Base-by-base conservation (phyloP, 2,329 filamentous ascomycete species). In the Colletotrichum noveboracense region DNA sequence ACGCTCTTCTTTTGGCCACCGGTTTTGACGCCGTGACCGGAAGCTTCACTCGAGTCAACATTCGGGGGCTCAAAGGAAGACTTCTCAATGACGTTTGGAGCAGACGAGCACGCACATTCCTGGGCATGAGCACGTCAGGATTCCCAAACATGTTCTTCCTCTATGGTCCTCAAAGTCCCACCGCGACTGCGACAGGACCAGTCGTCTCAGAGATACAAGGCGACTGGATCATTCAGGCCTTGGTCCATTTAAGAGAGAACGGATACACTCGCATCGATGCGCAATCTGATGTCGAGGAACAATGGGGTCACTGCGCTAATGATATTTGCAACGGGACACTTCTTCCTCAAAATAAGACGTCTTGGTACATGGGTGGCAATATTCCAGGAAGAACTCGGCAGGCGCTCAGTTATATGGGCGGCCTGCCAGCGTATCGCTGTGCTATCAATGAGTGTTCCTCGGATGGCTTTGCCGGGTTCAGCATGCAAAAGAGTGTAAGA, bases 61-160 rank as follows among this genome's bases (percentile, higher is more conserved):
- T 88, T 38, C 79, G 80, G 21, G 84, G 83, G 43, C 80, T 80
- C 28, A 70, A 83, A 8, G 83, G 81, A 18, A 72, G 77, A 9
- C 58, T 28, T 28, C 48, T 69, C 21, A 61, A 69, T 7, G 36
- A 66, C 10, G 16, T n/a, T n/a, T 32, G 38, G 64, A 66, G 38
- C 26, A 69, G 10, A n/a, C 21, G 66, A 66, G 16, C 62, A 28
- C 38, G 38, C 12, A 66, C 62, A n/a, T 28, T 61, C 24, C 83
- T 88, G 24, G 88, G 88, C 5, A 84, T 86, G 58, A 80, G 82
- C 1, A 80, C 84, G 13, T 76, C 82, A 3, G 84, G 83, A 1
- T 89, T 85, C 76, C 88, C 87, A 2, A 89, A 89, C 76, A 83
- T 89, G 81, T 88, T 88, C 78, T 85, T 85, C 78, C 80, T 81